These are phyloP conservation scores for Emericellopsis atlantica DNA, from an alignment of 2,329 filamentous ascomycete species.

Conservation along the genomic window DNA sequence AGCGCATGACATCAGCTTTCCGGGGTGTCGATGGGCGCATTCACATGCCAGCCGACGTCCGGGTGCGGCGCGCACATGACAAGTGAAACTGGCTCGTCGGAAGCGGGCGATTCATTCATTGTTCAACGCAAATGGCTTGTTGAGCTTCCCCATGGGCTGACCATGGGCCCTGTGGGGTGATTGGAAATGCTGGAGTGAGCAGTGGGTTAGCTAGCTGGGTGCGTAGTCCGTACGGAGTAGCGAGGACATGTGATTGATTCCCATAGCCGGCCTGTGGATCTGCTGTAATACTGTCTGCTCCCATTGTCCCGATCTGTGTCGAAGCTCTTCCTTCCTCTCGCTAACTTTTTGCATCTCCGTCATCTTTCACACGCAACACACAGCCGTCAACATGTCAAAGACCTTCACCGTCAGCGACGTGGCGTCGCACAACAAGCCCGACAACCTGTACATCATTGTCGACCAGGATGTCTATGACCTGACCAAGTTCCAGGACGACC, in stretches of 20 bases:
- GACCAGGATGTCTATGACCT: conserved; percentile 95
- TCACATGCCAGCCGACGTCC: neutral
- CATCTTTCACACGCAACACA: neutral
- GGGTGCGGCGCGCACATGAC: neutral
- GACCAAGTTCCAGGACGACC: conserved; percentile 76
- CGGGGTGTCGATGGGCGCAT: neutral
- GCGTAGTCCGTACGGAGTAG: too few species aligned
- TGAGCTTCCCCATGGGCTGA: neutral
- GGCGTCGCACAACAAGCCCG: conserved; percentile 78
- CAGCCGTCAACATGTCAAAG: conserved; percentile 61
- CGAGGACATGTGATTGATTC: neutral
- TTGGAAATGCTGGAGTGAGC: too few species aligned
- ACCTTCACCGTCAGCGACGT: conserved; percentile 77
- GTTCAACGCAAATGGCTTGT: neutral
- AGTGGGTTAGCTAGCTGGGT: too few species aligned
- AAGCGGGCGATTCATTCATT: neutral
- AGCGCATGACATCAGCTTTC: conserved; percentile 1
- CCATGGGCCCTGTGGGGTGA: too few species aligned
- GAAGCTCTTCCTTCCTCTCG: neutral
- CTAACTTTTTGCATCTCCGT: neutral
- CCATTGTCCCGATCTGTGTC: neutral
- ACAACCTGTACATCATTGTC: conserved; percentile 79
- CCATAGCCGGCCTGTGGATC: neutral
- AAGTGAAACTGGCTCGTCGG: neutral
- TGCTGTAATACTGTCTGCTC: neutral